Evolutionary conservation across 345 rosid genomes (phyloP), one percentile per base, ranked within the genome.

Genomic region (Aquilaria sinensis): DNA sequence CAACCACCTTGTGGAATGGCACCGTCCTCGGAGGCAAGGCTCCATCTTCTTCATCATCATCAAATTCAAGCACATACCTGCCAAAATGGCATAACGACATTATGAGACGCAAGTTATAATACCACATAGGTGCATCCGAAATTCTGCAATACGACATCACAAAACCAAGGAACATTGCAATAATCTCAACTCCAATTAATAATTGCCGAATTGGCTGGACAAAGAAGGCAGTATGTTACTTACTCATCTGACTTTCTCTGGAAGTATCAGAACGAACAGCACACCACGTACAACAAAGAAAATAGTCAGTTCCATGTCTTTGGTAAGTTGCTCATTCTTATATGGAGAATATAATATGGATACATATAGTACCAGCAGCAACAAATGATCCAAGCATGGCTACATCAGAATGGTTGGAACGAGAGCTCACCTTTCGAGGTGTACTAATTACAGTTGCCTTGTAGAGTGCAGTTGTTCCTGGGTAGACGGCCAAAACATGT

Each of bases 401-500:
- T 33, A 31, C 9, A 59, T 47, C 43, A 31, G 30, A 11, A 53
- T 12, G 43, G 61, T 53, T 52, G 50, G 12, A 33, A 37, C 6
- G 50, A 64, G 61, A 33, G n/a, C 41, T 66, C 55, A 87, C 96
- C 97, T 78, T 88, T 67, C 97, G 80, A 63, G 89, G 88, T 29
- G 92, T 67, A 64, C 72, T 80, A 46, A 85, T 80, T 16, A 94
- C 96, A 49, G 99, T 94, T 53, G 99, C 99, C 80, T 91, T 94
- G 51, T 90, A 94, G 23, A 94, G 91, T 15, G 96, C 88, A 29
- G 97, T 90, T 46, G 99, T 94, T 75, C 96, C 99, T 2, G 99
- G 99, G 83, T 94, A 94, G 67, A 94, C 97, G n/a, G 99, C 99
- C 82, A 94, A 82, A 58, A 90, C 99, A 50, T 78, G 93, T 67